Conservation (phyloP, 768 basidiomycete genomes). For the Tulasnella sp. region DNA sequence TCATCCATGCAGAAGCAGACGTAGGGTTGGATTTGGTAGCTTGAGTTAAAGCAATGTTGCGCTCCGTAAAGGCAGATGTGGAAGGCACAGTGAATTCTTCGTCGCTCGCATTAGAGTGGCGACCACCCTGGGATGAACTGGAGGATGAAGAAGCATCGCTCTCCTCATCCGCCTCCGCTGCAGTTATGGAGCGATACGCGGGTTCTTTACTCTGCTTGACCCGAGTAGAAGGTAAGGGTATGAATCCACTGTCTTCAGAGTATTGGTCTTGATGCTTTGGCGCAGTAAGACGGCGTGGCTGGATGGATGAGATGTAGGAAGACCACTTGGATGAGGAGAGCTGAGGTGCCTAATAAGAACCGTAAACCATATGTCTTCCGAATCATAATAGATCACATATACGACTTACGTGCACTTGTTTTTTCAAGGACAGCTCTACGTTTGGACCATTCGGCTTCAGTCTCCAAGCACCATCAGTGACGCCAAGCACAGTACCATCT, state of each 20-base stretch:
- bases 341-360: too few species aligned
- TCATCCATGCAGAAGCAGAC: constrained; percentile 46
- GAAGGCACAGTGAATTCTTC: constrained; percentile 18
- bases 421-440: too few species aligned
- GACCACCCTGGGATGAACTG: constrained; percentile 23
- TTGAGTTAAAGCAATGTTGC: constrained; percentile 46
- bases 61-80: constrained; percentile 39
- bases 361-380: too few species aligned
- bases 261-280: too few species aligned
- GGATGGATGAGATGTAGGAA: too few species aligned
- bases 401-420: too few species aligned
- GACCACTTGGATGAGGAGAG: too few species aligned
- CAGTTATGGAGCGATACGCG: not conserved
- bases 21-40: constrained; percentile 39
- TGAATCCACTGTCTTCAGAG: constrained; percentile 5
- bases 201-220: not conserved
- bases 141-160: constrained; percentile 9
- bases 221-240: not conserved
- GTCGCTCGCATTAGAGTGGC: constrained; percentile 21
- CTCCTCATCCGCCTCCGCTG: constrained; percentile 1
- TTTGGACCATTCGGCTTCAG: too few species aligned
- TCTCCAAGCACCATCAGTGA: too few species aligned
- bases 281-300: too few species aligned
- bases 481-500: constrained; percentile 55
- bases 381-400: too few species aligned